Percentiles rank a stretch among this genome's conserved stretches.
Evolutionary conservation across 345 rosid species (phyloP).

Genomic region (Salix suchowensis): DNA sequence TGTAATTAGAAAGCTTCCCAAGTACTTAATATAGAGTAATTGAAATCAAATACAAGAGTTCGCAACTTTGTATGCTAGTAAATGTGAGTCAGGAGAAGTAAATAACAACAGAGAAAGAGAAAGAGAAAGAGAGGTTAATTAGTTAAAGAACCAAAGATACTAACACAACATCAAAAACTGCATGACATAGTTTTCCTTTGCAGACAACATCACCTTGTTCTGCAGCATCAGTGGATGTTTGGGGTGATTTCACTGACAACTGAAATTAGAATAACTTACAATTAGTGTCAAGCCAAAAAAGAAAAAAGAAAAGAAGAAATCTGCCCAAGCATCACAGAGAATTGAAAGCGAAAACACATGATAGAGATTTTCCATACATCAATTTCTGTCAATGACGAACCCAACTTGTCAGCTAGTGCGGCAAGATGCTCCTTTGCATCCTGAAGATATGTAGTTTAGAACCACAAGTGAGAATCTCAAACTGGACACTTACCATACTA

Average conservation of each 20-base stretch:
- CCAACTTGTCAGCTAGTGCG: constrained; percentile 91
- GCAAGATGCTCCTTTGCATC: constrained; percentile 97
- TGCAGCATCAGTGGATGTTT: constrained; percentile 57
- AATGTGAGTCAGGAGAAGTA: neutral
- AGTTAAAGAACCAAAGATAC: constrained; percentile 35
- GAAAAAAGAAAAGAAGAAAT: neutral
- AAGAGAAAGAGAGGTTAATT: constrained; percentile 5
- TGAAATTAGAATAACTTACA: constrained; percentile 42
- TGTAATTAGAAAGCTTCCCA: neutral
- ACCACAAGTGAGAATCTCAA: neutral
- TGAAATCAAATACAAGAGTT: neutral
- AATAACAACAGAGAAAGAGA: neutral
- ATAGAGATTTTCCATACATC: constrained; percentile 47
- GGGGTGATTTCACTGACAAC: constrained; percentile 67
- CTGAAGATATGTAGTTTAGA: constrained; percentile 35
- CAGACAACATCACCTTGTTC: constrained; percentile 89
- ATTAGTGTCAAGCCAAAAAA: constrained; percentile 19
- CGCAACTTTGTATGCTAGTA: neutral
- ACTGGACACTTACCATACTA: neutral
- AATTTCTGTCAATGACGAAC: constrained; percentile 80
- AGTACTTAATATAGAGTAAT: neutral
- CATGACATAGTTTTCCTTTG: constrained; percentile 47
- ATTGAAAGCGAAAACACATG: constrained; percentile 7
- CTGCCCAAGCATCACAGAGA: neutral
- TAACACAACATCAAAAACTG: constrained; percentile 47